Percentiles rank a stretch among this genome's conserved stretches.
Evolutionary conservation across 106 monocot species (phyloP).

Genomic region (Cymbidium sinense): DNA sequence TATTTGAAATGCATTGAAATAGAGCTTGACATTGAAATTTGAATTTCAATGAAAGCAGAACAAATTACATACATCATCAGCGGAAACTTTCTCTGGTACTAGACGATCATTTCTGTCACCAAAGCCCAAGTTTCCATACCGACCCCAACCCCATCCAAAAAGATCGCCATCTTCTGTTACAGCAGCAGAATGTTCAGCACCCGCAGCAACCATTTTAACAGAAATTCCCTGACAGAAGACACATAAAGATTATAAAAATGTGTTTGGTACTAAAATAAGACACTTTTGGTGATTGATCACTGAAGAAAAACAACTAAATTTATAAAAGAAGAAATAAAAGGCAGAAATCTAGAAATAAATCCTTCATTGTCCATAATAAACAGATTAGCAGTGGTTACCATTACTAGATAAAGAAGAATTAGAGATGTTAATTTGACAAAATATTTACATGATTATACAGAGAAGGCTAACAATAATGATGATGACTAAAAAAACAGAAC

Average conservation of each 20-base stretch:
- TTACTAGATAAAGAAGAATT: background rate
- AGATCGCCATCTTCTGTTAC: slow-evolving; percentile 92
- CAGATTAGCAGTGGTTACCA: background rate
- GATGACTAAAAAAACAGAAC: background rate
- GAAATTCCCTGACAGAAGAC: slow-evolving; percentile 49
- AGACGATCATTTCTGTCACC: slow-evolving; percentile 88
- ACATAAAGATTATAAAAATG: slow-evolving; percentile 4
- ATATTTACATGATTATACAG: background rate
- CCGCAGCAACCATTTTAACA: slow-evolving; percentile 95
- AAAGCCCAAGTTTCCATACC: slow-evolving; percentile 92
- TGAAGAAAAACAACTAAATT: background rate
- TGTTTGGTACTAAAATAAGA: background rate
- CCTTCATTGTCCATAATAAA: background rate
- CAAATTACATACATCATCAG: slow-evolving; percentile 38
- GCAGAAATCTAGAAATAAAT: background rate
- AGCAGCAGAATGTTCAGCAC: slow-evolving; percentile 95
- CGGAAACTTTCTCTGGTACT: slow-evolving; percentile 72
- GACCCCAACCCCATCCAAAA: slow-evolving; percentile 99
- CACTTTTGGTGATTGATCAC: background rate
- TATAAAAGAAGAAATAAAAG: background rate
- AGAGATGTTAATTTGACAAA: background rate
- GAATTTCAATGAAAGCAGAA: background rate
- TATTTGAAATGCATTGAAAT: background rate
- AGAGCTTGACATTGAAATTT: background rate
- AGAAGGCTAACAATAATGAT: background rate